Evolutionary conservation across 2,329 filamentous ascomycete species (phyloP).

Genomic region (Graphilbum ipis-grandicollis): DNA sequence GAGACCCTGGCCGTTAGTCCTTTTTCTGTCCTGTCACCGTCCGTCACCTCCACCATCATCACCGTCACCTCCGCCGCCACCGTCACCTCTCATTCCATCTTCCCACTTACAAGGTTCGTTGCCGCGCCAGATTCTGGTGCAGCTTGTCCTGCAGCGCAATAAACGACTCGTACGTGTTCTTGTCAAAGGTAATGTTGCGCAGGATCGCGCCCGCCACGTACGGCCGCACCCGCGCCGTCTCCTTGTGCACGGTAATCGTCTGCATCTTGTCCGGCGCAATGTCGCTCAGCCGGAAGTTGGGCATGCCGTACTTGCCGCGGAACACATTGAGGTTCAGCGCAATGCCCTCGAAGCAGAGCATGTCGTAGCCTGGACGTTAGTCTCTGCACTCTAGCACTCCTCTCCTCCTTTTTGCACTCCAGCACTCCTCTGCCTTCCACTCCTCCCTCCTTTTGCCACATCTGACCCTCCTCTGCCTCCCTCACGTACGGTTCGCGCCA

Average conservation of each 20-base stretch:
- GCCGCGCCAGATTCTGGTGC: constrained; percentile 85
- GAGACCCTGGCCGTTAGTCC: constrained; percentile 36
- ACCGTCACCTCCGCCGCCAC: too few species aligned
- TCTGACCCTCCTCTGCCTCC: too few species aligned
- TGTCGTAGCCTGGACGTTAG: constrained; percentile 38
- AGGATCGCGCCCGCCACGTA: constrained; percentile 82
- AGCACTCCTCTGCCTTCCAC: too few species aligned
- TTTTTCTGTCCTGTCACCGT: background rate
- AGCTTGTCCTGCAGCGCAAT: constrained; percentile 96
- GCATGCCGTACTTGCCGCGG: constrained; percentile 55
- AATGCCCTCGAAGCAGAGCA: constrained; percentile 96
- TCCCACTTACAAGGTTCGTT: constrained; percentile 49
- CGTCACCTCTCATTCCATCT: too few species aligned
- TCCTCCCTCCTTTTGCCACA: too few species aligned
- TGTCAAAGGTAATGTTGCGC: constrained; percentile 78
- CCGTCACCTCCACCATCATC: background rate
- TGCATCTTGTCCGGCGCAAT: constrained; percentile 59
- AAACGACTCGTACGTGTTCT: constrained; percentile 90
- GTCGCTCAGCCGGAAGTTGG: constrained; percentile 61
- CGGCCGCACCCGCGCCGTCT: constrained; percentile 63
- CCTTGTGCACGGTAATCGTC: constrained; percentile 62
- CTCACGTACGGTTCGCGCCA: constrained; percentile 55
- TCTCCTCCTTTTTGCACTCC: too few species aligned
- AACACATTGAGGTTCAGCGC: constrained; percentile 93
- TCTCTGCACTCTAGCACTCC: background rate